A percentile compares a stretch with the other conserved stretches of the same genome.
Conservation (phyloP, 148 eudicot species). For the Silene conica region DNA sequence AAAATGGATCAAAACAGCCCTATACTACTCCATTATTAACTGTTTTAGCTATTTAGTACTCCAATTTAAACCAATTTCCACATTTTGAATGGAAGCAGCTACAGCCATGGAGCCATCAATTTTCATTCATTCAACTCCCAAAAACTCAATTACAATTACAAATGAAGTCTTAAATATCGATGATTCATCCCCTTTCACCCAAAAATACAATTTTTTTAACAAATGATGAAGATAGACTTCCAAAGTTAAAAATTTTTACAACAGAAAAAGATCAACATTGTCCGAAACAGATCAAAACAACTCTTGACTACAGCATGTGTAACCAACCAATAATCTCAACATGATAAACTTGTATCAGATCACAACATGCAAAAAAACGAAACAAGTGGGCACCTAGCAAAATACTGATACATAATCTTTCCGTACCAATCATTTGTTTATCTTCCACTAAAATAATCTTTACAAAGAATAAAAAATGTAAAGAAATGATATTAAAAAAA, state of each 20-base stretch:
- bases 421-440: no score
- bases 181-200: background rate
- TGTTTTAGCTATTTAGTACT: background rate
- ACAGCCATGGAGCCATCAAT: background rate
- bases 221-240: background rate
- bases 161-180: background rate
- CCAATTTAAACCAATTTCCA: background rate
- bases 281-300: background rate
- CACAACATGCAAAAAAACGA: background rate
- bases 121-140: background rate
- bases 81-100: background rate
- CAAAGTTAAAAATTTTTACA: background rate
- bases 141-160: background rate
- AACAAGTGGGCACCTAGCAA: background rate
- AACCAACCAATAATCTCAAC: background rate
- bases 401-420: no score
- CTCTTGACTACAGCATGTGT: no score
- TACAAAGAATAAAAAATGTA: background rate
- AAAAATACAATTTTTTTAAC: background rate
- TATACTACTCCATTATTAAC: background rate
- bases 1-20: background rate
- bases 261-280: background rate
- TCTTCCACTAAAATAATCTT: no score
- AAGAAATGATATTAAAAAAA: background rate
- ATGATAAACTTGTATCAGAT: background rate